phyloP scores from a whole-genome alignment of 2,329 filamentous ascomycete species.

The Calonectria montana region DNA sequence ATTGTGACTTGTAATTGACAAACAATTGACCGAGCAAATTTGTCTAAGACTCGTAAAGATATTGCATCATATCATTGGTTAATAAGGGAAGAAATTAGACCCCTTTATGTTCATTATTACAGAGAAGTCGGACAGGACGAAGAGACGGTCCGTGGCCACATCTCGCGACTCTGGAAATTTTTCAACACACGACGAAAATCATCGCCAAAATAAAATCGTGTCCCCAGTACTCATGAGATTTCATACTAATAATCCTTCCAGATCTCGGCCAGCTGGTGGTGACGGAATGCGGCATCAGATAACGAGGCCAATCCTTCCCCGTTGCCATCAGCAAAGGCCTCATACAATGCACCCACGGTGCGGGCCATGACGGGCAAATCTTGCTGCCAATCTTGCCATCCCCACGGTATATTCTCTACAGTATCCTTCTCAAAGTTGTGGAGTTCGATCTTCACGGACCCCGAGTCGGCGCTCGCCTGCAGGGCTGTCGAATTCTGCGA shows the following conservation, averaged over 20 bases:
- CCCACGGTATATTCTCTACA: constrained; percentile 56
- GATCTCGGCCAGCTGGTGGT: constrained; percentile 56
- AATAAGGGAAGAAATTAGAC: no score
- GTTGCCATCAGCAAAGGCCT: constrained; percentile 58
- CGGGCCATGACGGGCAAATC: constrained; percentile 56
- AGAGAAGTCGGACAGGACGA: no score
- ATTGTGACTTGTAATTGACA: no score
- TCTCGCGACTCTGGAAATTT: no score
- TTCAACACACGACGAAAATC: no score
- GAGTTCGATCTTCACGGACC: constrained; percentile 59
- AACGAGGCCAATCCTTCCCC: constrained; percentile 49
- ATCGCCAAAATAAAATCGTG: no score
- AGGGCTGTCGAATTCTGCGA: constrained; percentile 42
- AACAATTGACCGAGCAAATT: no score
- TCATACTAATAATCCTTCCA: constrained; percentile 25
- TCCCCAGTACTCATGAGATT: no score
- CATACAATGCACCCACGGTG: constrained; percentile 67
- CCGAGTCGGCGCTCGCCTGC: constrained; percentile 48
- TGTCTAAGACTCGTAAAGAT: no score
- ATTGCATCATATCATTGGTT: no score
- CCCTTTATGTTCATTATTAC: no score
- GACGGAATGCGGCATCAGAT: constrained; percentile 56
- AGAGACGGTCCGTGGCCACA: no score
- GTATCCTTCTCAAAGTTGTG: constrained; percentile 60
- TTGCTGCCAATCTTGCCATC: constrained; percentile 60